A percentile compares a stretch with the other conserved stretches of the same genome.
These are phyloP conservation scores for Hyaloperonospora arabidopsidis DNA, from an alignment of 352 stramenopile genomes.

Conservation along the genomic window DNA sequence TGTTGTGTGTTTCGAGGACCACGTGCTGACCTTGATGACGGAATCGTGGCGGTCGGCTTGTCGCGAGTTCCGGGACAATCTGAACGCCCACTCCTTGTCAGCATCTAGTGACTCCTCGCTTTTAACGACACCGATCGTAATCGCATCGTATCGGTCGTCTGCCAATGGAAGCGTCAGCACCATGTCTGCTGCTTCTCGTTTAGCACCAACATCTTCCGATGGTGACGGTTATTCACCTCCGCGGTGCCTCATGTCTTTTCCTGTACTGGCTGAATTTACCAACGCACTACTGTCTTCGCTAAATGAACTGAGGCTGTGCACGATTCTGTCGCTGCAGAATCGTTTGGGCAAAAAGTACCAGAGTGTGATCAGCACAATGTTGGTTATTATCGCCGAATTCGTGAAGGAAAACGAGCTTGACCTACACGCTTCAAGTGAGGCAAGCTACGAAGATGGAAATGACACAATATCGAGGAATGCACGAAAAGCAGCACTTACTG, in stretches of 20 bases:
- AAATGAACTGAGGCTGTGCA: conserved; percentile 79
- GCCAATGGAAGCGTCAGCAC: conserved; percentile 14
- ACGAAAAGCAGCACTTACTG: conserved; percentile 26
- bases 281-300: conserved; percentile 75
- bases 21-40: conserved; percentile 62
- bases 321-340: conserved; percentile 52
- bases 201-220: conserved; percentile 5
- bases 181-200: conserved; percentile 22
- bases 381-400: conserved; percentile 53
- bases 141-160: conserved; percentile 60
- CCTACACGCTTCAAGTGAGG: conserved; percentile 9
- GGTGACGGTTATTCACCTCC: conserved; percentile 58
- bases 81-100: conserved; percentile 38
- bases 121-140: conserved; percentile 48
- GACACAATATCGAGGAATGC: conserved; percentile 10
- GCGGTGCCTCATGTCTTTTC: conserved; percentile 79
- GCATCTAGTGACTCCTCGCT: conserved; percentile 16
- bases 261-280: conserved; percentile 76
- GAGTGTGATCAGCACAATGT: conserved; percentile 35
- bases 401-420: conserved; percentile 43
- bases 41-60: conserved; percentile 48
- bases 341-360: conserved; percentile 55
- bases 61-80: conserved; percentile 53
- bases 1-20: conserved; percentile 76
- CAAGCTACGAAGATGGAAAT: conserved; percentile 9